A percentile compares a stretch with the other conserved stretches of the same genome.
phyloP scores from a whole-genome alignment of 768 basidiomycete genomes.

The Gloeophyllum trabeum region DNA sequence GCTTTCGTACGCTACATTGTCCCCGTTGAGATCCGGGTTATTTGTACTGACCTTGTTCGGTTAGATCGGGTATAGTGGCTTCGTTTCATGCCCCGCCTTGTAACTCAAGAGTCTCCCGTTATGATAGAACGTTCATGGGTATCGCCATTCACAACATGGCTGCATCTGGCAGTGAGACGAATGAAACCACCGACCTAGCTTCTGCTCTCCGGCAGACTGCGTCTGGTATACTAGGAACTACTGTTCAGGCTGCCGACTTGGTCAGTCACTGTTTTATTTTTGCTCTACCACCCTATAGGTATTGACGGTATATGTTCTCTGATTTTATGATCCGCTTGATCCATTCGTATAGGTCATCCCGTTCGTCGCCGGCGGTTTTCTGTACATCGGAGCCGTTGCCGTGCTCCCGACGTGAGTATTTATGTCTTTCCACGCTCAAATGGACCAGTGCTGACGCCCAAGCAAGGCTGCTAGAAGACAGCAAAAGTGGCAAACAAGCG shows the following conservation, averaged over 20 bases:
- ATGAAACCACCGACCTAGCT: conserved; percentile 47
- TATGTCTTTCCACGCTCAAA: conserved; percentile 3
- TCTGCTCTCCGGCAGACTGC: conserved; percentile 70
- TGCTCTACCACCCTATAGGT: conserved; percentile 8
- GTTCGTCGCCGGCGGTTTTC: conserved; percentile 83
- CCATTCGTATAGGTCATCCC: conserved; percentile 58
- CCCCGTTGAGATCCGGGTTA: conserved; percentile 8
- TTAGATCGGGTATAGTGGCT: conserved; percentile 16
- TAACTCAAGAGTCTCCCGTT: conserved; percentile 1
- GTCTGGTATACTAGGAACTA: conserved; percentile 74
- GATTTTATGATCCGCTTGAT: conserved; percentile 8
- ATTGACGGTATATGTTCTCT: conserved; percentile 4
- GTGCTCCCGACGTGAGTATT: conserved; percentile 75
- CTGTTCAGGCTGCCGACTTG: conserved; percentile 66
- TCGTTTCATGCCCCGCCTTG: background rate
- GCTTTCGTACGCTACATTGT: conserved; percentile 63
- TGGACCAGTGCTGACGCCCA: background rate
- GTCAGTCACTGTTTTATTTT: too few species aligned
- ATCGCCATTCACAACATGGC: conserved; percentile 76
- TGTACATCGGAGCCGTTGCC: conserved; percentile 90
- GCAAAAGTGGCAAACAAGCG: conserved; percentile 82
- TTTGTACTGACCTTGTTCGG: background rate
- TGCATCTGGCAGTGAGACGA: conserved; percentile 26
- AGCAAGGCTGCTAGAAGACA: conserved; percentile 69
- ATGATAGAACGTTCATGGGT: conserved; percentile 68